Base-by-base conservation (phyloP, 495 filamentous ascomycete species). In the Daldinia decipiens region DNA sequence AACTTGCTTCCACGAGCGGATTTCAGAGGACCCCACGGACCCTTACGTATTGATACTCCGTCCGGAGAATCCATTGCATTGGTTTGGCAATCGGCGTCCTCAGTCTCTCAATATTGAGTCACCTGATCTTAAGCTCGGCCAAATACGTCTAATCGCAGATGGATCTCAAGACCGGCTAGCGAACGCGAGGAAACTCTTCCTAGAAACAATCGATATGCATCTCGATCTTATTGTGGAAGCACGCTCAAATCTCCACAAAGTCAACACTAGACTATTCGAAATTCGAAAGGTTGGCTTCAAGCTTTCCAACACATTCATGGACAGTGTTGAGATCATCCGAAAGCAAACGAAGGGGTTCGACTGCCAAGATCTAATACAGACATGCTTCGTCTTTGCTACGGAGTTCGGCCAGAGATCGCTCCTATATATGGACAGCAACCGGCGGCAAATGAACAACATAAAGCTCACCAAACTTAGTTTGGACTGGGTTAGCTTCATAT, bases 251-350 rank as follows among this genome's bases (percentile, higher is more conserved):
- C 85, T 99, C 21, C 91, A 90, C 40, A 91, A 96, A 63, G 96
- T 99, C 63, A 95, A 98, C 71, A 83, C 90, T 34, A 92, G 96
- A 76, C 82, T 99, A 70, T 95, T 93, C 75, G 93, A 95, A 76
- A 99, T 98, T 72, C 96, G 97, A 77, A 95, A 93, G 78, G 95
- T 93, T 0, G 92, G 93, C 29, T 98, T 96, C 84, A 96, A 95
- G 79, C 83, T 99, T 36, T 97, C 93, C n/a, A 97, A 97, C 81
- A 92, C 94, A 11, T 98, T 98, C 78, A 98, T 99, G 96, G 95
- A 98, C 75, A 97, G 94, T 74, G 95, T 99, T 60, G 93, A 95
- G 71, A 91, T 92, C 57, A 95, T 98, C 66, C 86, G 94, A 58
- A 86, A 89, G 63, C 95, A 98, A 79, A 93, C 93, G 19, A 85